phyloP scores from a whole-genome alignment of 768 basidiomycete genomes.

The Mycena latifolia region DNA sequence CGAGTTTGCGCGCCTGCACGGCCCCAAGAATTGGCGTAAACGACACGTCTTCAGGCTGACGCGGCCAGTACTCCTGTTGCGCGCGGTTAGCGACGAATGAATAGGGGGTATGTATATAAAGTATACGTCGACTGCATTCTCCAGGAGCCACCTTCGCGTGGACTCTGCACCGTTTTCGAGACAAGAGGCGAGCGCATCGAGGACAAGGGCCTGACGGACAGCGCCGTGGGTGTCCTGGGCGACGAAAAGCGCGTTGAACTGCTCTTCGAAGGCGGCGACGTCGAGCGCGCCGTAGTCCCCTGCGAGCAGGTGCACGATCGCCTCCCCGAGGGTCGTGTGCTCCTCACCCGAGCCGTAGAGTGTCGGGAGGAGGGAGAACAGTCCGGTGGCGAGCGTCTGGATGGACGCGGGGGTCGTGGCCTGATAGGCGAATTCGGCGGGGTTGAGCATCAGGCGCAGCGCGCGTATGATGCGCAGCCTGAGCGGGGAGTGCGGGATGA shows the following conservation, averaged over 20 bases:
- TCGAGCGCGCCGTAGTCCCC: constrained; percentile 33
- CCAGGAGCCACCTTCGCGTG: constrained; percentile 64
- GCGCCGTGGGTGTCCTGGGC: constrained; percentile 22
- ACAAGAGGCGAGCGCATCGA: constrained; percentile 64
- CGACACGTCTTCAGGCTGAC: constrained; percentile 41
- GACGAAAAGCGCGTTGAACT: constrained; percentile 31
- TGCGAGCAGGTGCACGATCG: constrained; percentile 40
- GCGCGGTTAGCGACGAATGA: neutral
- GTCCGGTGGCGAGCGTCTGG: constrained; percentile 62
- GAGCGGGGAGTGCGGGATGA: constrained; percentile 52
- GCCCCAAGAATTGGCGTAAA: constrained; percentile 60
- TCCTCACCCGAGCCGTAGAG: constrained; percentile 55
- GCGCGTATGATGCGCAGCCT: constrained; percentile 64
- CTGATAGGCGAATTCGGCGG: constrained; percentile 55
- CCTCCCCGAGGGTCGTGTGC: constrained; percentile 45
- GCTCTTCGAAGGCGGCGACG: constrained; percentile 29
- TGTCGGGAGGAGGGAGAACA: constrained; percentile 63
- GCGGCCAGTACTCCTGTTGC: constrained; percentile 64
- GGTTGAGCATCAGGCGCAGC: constrained; percentile 61
- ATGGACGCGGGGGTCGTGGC: constrained; percentile 59
- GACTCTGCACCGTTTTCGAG: constrained; percentile 61
- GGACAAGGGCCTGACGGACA: constrained; percentile 42
- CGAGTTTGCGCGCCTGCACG: constrained; percentile 63
- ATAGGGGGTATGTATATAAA: neutral
- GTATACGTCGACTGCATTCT: constrained; percentile 63